These are phyloP conservation scores for Dactylonectria macrodidyma DNA, from an alignment of 2,329 filamentous ascomycete species.

Conservation along the genomic window DNA sequence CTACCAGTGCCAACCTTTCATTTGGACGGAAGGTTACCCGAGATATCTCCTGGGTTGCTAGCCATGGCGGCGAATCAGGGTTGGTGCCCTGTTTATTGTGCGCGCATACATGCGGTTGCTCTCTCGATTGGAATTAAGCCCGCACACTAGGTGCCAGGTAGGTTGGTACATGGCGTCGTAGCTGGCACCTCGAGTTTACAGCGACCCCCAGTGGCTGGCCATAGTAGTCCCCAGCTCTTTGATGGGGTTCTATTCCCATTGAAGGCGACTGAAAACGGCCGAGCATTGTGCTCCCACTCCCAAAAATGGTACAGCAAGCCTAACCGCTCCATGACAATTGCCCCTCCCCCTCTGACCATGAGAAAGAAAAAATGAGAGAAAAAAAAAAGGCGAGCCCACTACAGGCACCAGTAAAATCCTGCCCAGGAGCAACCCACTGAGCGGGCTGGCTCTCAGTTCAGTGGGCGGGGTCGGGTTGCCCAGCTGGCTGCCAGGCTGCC, in stretches of 20 bases:
- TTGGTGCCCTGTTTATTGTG: conserved; percentile 48
- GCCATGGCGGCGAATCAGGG: conserved; percentile 41
- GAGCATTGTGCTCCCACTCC: not conserved
- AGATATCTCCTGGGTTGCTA: conserved; percentile 29
- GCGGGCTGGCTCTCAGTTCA: not conserved
- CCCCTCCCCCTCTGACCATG: conserved; percentile 15
- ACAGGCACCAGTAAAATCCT: conserved; percentile 14
- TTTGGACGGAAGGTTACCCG: conserved; percentile 28
- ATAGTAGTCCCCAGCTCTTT: not conserved
- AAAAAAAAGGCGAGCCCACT: not conserved
- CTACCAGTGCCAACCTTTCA: conserved; percentile 15
- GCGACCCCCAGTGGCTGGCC: conserved; percentile 1
- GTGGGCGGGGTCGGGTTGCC: conserved; percentile 21
- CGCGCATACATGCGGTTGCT: conserved; percentile 6
- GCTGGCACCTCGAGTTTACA: not conserved
- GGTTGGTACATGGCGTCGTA: not conserved
- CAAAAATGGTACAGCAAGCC: not conserved
- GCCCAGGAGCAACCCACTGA: conserved; percentile 13
- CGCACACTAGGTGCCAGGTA: conserved; percentile 2
- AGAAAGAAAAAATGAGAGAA: conserved; percentile 3
- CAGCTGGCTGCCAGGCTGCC: conserved; percentile 17
- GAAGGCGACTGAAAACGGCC: conserved; percentile 7
- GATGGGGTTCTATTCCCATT: not conserved
- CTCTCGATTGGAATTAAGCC: conserved; percentile 11
- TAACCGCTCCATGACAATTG: conserved; percentile 27